Evolutionary conservation across 495 filamentous ascomycete genomes (phyloP).

Genomic region (Hyaloscypha hepaticicola): DNA sequence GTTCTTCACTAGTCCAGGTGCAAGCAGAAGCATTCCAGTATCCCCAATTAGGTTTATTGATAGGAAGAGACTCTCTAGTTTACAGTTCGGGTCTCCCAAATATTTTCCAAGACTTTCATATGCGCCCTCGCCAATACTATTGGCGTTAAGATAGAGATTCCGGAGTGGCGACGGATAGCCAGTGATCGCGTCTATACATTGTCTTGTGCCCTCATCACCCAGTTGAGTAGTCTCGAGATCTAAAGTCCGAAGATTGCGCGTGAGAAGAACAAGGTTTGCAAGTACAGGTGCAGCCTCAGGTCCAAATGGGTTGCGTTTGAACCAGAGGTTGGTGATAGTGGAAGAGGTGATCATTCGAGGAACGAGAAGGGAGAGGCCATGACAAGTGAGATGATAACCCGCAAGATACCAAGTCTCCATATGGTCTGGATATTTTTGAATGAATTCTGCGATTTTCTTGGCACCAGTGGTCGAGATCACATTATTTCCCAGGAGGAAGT

Average conservation of each 20-base stretch:
- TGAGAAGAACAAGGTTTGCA: conserved; percentile 33
- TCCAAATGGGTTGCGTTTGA: conserved; percentile 46
- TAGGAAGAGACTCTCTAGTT: conserved; percentile 34
- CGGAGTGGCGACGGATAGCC: conserved; percentile 28
- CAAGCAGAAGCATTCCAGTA: conserved; percentile 28
- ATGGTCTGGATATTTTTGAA: too few species aligned
- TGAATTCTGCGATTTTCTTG: too few species aligned
- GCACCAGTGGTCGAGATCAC: too few species aligned
- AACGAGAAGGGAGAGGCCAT: conserved; percentile 34
- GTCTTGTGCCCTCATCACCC: conserved; percentile 37
- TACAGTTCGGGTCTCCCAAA: too few species aligned
- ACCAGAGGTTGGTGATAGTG: conserved; percentile 43
- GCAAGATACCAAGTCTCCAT: too few species aligned
- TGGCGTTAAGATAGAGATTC: conserved; percentile 42
- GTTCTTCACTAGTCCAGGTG: conserved; percentile 31
- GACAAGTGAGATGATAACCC: conserved; percentile 36
- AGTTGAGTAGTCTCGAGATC: conserved; percentile 45
- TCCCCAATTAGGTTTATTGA: conserved; percentile 38
- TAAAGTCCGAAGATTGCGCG: conserved; percentile 37
- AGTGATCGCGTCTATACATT: conserved; percentile 34
- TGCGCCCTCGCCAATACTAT: neutral
- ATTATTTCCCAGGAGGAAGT: too few species aligned
- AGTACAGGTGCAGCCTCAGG: conserved; percentile 31
- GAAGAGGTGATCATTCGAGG: conserved; percentile 34
- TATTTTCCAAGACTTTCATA: too few species aligned